These are phyloP conservation scores for Byssochlamys sp. DNA, from an alignment of 2,329 filamentous ascomycete species.

Conservation along the genomic window DNA sequence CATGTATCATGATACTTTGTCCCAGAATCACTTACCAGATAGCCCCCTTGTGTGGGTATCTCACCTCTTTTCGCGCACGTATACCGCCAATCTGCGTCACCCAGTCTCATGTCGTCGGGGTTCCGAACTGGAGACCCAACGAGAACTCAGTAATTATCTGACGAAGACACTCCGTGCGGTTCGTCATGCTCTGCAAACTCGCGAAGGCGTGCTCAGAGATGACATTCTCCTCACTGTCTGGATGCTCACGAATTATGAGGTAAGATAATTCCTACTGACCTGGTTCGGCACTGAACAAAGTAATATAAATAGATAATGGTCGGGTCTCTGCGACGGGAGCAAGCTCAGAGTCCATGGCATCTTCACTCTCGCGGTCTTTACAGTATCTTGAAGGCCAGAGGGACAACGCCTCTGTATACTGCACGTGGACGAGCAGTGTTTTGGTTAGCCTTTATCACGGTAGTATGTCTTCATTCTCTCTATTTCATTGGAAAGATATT, in stretches of 20 bases:
- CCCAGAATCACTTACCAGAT: neutral
- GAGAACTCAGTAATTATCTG: neutral
- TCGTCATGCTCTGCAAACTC: neutral
- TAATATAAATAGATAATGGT: neutral
- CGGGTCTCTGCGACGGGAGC: neutral
- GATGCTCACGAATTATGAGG: neutral
- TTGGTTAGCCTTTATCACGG: neutral
- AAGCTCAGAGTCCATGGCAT: neutral
- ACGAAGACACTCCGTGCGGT: neutral
- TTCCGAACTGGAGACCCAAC: neutral
- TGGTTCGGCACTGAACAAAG: neutral
- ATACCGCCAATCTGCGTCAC: neutral
- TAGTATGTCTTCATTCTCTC: neutral
- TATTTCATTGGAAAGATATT: neutral
- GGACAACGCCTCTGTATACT: neutral
- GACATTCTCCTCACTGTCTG: neutral
- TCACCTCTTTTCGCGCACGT: neutral
- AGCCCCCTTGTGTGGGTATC: neutral
- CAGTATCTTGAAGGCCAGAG: neutral
- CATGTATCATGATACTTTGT: neutral
- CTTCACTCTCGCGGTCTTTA: neutral
- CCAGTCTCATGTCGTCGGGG: neutral
- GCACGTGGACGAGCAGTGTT: neutral
- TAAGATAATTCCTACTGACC: neutral
- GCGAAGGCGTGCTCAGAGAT: neutral